A percentile compares a stretch with the other conserved stretches of the same genome.
phyloP scores from a whole-genome alignment of 2,329 filamentous ascomycete species.

The Epichloe uncinata region DNA sequence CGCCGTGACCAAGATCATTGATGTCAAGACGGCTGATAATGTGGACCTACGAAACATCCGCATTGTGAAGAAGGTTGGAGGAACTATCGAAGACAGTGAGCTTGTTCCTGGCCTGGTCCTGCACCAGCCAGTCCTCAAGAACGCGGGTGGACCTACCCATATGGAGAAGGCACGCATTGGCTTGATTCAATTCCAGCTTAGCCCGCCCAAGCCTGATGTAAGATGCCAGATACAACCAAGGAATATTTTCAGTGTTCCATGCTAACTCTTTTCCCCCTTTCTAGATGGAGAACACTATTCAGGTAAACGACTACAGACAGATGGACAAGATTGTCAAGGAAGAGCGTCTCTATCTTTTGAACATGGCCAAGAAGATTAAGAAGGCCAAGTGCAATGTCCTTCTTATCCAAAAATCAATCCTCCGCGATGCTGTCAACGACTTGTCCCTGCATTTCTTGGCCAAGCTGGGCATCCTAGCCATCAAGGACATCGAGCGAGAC shows the following conservation, averaged over 20 bases:
- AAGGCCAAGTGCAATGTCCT: slow-evolving; percentile 99
- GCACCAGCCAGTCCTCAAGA: slow-evolving; percentile 87
- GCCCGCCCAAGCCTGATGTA: slow-evolving; percentile 92
- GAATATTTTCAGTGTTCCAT: background rate
- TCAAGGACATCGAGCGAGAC: slow-evolving; percentile 97
- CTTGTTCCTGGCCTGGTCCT: slow-evolving; percentile 90
- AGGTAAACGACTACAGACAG: slow-evolving; percentile 98
- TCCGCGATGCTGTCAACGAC: slow-evolving; percentile 95
- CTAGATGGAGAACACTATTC: slow-evolving; percentile 97
- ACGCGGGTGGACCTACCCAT: slow-evolving; percentile 73
- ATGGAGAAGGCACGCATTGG: slow-evolving; percentile 98
- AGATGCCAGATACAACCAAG: slow-evolving; percentile 17
- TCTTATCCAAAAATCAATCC: slow-evolving; percentile 95
- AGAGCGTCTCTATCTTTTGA: slow-evolving; percentile 92
- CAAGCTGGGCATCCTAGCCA: slow-evolving; percentile 85
- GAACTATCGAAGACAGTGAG: slow-evolving; percentile 96
- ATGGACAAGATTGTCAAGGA: slow-evolving; percentile 99
- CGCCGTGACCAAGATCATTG: slow-evolving; percentile 89
- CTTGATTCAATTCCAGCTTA: slow-evolving; percentile 96
- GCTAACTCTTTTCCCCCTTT: background rate
- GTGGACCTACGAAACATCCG: slow-evolving; percentile 94
- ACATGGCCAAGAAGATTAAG: slow-evolving; percentile 99
- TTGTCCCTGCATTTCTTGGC: slow-evolving; percentile 94
- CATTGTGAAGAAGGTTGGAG: slow-evolving; percentile 94
- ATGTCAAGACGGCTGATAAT: slow-evolving; percentile 89